Base-by-base conservation (phyloP, 2,329 filamentous ascomycete species). In the Stenocarpella maydis region DNA sequence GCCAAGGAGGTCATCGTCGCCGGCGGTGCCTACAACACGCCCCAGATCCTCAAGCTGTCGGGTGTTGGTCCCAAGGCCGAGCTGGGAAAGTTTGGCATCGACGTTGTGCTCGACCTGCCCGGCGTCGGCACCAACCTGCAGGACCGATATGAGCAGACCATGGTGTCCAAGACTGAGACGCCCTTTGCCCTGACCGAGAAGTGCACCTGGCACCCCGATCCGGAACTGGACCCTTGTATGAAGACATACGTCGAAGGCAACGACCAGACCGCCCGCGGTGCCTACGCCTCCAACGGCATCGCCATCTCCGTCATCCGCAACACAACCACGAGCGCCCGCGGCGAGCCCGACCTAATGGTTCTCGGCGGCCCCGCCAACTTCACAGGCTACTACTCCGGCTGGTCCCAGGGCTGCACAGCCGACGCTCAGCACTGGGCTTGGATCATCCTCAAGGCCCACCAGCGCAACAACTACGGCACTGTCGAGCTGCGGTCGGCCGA, bases 341-440 rank as follows among this genome's bases (percentile, higher is more conserved):
- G 79, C 54, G 80, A 82, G 45, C 81, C 76, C 64, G 85, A 87
- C 72, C 74, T 85, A 37, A 83, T 86, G 74, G 76, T 86, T 65
- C 84, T 82, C 45, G 72, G 72, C 41, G 67, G 50, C 24, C 66
- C 71, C 1, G 71, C 63, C 14, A 55, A 71, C 15, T 72, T 73
- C 61, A 69, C 50, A 0, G 72, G 72, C 6, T 72, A 71, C 69
- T 71, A 67, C 52, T 69, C 71, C 0, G 71, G 69, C 39, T 73
- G 61, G 60, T 74, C 75, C 54, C 73, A 74, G 60, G 61, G 69
- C 24, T 52, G 52, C 67, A 43, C 58, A 19, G 70, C 73, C 14
- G 70, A 67, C 54, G 31, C 49, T 1, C 26, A 67, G 45, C 53
- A 70, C 28, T 75, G 72, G 72, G 71, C 72, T 1, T 75, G 71